These are phyloP conservation scores for Hansfordia pulvinata DNA, from an alignment of 2,329 filamentous ascomycete genomes.

Conservation along the genomic window DNA sequence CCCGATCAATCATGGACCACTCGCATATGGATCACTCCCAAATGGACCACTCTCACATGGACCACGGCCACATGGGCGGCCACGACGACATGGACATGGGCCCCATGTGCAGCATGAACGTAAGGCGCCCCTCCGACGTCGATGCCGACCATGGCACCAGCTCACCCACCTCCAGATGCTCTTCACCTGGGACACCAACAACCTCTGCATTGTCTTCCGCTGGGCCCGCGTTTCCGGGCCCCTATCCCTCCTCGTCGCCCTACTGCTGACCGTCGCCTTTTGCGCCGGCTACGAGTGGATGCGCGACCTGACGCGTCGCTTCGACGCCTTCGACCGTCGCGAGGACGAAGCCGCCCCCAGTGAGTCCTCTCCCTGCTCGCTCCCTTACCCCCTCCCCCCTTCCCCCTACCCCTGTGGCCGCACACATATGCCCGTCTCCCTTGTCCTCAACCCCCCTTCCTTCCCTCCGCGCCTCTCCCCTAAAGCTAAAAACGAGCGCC, in stretches of 20 bases:
- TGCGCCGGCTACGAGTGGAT: constrained; percentile 90
- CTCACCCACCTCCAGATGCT: constrained; percentile 56
- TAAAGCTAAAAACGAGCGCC: no score
- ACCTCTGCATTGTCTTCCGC: constrained; percentile 92
- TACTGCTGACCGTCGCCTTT: constrained; percentile 68
- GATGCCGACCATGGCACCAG: not conserved
- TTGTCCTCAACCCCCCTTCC: no score
- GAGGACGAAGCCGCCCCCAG: constrained; percentile 35
- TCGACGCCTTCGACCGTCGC: constrained; percentile 47
- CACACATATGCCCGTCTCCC: no score
- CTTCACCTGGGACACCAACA: constrained; percentile 87
- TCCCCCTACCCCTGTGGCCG: constrained; percentile 2
- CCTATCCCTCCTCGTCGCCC: constrained; percentile 63
- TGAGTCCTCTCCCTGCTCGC: constrained; percentile 23
- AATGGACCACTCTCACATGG: constrained; percentile 35
- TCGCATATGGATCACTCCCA: constrained; percentile 29
- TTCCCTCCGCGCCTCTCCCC: no score
- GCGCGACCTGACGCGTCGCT: constrained; percentile 61
- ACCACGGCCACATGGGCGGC: constrained; percentile 41
- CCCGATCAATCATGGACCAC: constrained; percentile 20
- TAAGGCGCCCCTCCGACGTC: constrained; percentile 25
- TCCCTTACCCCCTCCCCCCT: constrained; percentile 1
- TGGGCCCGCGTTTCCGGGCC: constrained; percentile 77
- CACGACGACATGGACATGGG: constrained; percentile 30
- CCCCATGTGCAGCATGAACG: constrained; percentile 83